Base-by-base conservation (phyloP, 2,329 filamentous ascomycete genomes). In the Colletotrichum viniferum region DNA sequence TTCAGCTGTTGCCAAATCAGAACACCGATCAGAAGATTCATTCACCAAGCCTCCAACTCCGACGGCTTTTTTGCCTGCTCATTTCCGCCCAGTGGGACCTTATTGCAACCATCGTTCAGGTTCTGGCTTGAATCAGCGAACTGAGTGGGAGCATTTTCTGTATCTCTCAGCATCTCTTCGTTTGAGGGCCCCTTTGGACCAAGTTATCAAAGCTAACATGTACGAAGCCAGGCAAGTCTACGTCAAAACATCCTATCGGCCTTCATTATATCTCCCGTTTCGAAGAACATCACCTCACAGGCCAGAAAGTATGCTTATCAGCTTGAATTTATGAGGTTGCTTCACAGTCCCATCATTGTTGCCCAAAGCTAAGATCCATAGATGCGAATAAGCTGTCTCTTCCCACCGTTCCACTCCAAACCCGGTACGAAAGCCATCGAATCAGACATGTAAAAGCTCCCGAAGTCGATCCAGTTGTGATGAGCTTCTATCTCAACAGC, bases 1-100 rank as follows among this genome's bases (percentile, higher is more conserved):
- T 48, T 3, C 0, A 4, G 38, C 18, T 48, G 9, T 3, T 48
- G 38, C 9, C 18, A 21, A 21, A 21, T 21, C 2, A 3, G 2
- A 48, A 21, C 43, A 0, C 9, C 2, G 9, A 0, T 10, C 7
- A 1, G 9, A 10, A 48, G 10, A 7, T 48, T 48, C n/a, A 21
- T 48, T 48, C n/a, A 21, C 0, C 10, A 48, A 4, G n/a, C 43
- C 0, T 21, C 10, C 10, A 21, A 48, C 43, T 12, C 13, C 2
- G 10, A 21, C 2, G 3, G 5, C 10, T 1, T 12, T 0, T 5
- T 21, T 21, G n/a, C 18, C 18, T 2, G n/a, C 43, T 4, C 3
- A 21, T 1, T 2, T 48, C 10, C 3, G 43, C 4, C 5, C 18
- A 0, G 4, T 3, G 5, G 1, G 43, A 21, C 5, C 16, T 43